Base-by-base conservation (phyloP, 805 yeast genomes). In the Zygosaccharomyces bisporus region DNA sequence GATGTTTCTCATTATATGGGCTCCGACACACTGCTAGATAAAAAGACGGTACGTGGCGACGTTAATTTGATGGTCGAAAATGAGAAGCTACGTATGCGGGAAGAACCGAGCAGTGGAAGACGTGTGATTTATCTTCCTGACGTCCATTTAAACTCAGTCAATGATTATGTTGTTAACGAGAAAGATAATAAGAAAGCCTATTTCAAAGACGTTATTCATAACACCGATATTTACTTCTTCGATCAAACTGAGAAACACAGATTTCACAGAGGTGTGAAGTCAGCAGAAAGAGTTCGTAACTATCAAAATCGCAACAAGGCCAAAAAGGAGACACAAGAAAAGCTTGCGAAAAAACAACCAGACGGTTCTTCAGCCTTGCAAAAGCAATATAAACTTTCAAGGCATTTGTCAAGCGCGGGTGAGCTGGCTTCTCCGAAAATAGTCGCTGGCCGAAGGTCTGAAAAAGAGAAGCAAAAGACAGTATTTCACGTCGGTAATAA, bases 11-110 rank as follows among this genome's bases (percentile, higher is more conserved):
- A 65, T 3, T 52, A 49, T 13, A 50, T 75, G 50, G 73, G 72
- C 0, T 68, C 75, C 10, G 61, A 60, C 1, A 67, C 66, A 3
- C 40, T 56, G 7, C 37, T 80, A 13, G 90, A 83, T 52, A 71
- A 76, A 25, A 73, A 72, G 41, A 83, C 90, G 0, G 54, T 77
- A 9, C 54, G 58, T 5, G 70, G 73, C 4, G 83, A 77, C 50
- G 64, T 76, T 0, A 50, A 53, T 1, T 39, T 55, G 27, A 49
- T 64, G 54, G 46, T 56, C 3, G 40, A 58, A 31, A 49, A 51
- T 35, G 46, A 50, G 5, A 61, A 58, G 46, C 27, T 63, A n/a
- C 31, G 41, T 2, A 41, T 56, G 4, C 40, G 46, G 23, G 34
- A 43, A 4, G 64, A 61, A 30, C 52, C 53, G 2, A 36, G 24